Conservation (phyloP, 106 monocot genomes). For the Posidonia australis region DNA sequence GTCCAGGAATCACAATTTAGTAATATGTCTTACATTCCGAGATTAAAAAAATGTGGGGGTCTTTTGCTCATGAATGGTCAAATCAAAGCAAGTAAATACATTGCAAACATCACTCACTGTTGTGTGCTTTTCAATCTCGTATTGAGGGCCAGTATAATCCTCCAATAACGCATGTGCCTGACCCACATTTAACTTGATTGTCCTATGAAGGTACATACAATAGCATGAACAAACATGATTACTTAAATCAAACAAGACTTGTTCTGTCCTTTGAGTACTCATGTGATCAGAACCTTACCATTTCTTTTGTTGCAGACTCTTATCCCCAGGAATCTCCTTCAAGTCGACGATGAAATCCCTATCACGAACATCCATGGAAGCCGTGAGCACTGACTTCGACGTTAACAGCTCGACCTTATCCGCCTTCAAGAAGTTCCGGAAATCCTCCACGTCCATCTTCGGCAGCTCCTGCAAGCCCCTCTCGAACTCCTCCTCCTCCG, state of each 20-base stretch:
- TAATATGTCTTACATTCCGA: not conserved
- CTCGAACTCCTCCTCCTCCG: constrained; percentile 69
- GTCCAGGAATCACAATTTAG: not conserved
- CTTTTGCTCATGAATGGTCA: not conserved
- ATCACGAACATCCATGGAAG: constrained; percentile 12
- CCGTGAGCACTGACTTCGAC: constrained; percentile 26
- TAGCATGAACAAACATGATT: not conserved
- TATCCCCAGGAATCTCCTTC: constrained; percentile 60
- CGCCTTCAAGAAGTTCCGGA: constrained; percentile 46
- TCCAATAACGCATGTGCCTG: constrained; percentile 33
- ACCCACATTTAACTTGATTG: constrained; percentile 41
- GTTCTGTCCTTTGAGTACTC: too few relatives aligned
- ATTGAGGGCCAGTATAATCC: constrained; percentile 53
- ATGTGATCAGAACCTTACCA: constrained; percentile 28
- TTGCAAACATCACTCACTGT: constrained; percentile 28
- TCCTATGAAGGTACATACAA: constrained; percentile 26
- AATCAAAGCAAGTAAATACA: not conserved
- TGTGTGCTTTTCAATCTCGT: constrained; percentile 71
- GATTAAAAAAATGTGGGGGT: too few relatives aligned
- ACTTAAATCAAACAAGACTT: not conserved
- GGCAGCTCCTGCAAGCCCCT: constrained; percentile 47
- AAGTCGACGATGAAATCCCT: constrained; percentile 64
- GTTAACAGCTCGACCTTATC: constrained; percentile 57
- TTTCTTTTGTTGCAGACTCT: constrained; percentile 43
- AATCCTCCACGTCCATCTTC: constrained; percentile 51